These are phyloP conservation scores for Hyphopichia buzzinii DNA, from an alignment of 1,139 yeast species.

Conservation along the genomic window DNA sequence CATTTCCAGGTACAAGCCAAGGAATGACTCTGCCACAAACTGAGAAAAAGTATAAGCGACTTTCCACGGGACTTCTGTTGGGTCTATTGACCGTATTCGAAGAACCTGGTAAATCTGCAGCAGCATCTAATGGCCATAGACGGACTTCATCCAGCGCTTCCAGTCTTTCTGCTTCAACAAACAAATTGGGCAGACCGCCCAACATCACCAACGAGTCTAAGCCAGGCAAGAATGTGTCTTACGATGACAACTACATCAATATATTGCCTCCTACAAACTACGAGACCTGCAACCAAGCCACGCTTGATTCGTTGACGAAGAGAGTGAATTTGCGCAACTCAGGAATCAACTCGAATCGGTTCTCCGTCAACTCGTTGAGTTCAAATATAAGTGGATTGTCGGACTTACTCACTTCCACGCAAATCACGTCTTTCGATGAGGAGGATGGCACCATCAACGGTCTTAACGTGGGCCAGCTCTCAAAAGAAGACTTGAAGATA, in stretches of 20 bases:
- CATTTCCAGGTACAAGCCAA: constrained; percentile 1
- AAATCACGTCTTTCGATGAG: constrained; percentile 34
- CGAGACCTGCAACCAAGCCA: constrained; percentile 35
- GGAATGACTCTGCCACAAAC: constrained; percentile 1
- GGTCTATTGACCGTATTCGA: constrained; percentile 43
- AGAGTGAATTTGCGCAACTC: constrained; percentile 17
- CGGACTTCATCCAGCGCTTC: constrained; percentile 3
- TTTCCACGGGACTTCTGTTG: constrained; percentile 40
- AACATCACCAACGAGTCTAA: neutral
- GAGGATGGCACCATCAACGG: constrained; percentile 17
- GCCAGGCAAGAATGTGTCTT: constrained; percentile 13
- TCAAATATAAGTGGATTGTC: constrained; percentile 44
- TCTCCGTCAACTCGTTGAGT: constrained; percentile 38
- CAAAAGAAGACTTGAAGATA: constrained; percentile 34
- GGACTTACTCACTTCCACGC: constrained; percentile 39
- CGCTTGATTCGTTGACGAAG: constrained; percentile 27
- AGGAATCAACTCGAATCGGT: constrained; percentile 23
- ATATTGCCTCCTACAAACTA: constrained; percentile 22
- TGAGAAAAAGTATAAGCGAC: constrained; percentile 29
- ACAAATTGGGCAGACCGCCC: constrained; percentile 2
- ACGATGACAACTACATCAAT: constrained; percentile 30
- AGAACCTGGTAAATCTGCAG: constrained; percentile 17
- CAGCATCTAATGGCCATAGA: neutral
- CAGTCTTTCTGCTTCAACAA: neutral
- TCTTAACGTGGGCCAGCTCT: constrained; percentile 12